A percentile compares a stretch with the other conserved stretches of the same genome.
These are phyloP conservation scores for Fomitopsis palustris DNA, from an alignment of 1,284 basidiomycete genomes.

Conservation along the genomic window DNA sequence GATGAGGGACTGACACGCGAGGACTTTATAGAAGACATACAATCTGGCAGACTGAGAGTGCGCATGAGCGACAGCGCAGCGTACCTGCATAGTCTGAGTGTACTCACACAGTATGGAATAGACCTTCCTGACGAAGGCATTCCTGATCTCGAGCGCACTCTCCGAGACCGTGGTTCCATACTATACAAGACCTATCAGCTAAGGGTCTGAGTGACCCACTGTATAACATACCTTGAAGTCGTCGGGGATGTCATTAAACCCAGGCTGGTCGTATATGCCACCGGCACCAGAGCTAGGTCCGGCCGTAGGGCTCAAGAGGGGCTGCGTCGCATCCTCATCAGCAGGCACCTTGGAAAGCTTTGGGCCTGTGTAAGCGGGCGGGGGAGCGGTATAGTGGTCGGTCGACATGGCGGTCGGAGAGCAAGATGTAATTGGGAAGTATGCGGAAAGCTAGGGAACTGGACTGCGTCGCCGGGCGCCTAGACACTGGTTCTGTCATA, in stretches of 20 bases:
- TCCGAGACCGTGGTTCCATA: conserved; percentile 78
- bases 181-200: conserved; percentile 32
- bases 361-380: conserved; percentile 23
- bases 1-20: neutral
- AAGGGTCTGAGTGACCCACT: neutral
- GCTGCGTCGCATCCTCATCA: conserved; percentile 32
- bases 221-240: conserved; percentile 69
- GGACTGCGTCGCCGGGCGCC: neutral
- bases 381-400: conserved; percentile 22
- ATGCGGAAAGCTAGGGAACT: neutral
- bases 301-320: conserved; percentile 43
- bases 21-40: conserved; percentile 35
- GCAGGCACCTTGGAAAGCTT: conserved; percentile 16
- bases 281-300: conserved; percentile 39
- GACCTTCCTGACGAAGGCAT: conserved; percentile 77
- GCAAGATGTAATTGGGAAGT: conserved; percentile 7
- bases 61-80: conserved; percentile 4
- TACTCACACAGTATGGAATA: conserved; percentile 76
- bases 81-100: neutral
- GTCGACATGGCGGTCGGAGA: conserved; percentile 20
- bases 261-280: conserved; percentile 69
- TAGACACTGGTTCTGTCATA: conserved; percentile 2
- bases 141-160: conserved; percentile 65
- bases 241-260: conserved; percentile 67
- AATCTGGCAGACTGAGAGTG: conserved; percentile 62